These are phyloP conservation scores for Mycogone perniciosa DNA, from an alignment of 2,329 filamentous ascomycete genomes.

Conservation along the genomic window DNA sequence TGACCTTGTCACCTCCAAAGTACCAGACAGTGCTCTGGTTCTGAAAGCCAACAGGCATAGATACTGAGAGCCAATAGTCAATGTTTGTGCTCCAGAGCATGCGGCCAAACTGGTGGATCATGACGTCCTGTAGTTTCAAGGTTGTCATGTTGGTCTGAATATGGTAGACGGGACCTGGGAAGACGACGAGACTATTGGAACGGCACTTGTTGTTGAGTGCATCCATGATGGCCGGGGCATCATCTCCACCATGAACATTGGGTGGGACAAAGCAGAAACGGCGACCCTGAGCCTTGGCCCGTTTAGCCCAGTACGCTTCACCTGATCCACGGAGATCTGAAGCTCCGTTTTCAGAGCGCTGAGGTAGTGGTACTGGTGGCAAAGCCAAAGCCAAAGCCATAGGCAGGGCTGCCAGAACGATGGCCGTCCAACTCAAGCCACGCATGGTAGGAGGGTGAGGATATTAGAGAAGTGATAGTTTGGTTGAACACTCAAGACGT, in stretches of 20 bases:
- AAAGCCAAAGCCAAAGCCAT: constrained; percentile 3
- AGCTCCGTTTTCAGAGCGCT: background rate
- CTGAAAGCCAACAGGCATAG: constrained; percentile 46
- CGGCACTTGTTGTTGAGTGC: constrained; percentile 28
- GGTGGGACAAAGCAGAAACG: constrained; percentile 26
- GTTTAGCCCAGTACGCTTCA: constrained; percentile 5
- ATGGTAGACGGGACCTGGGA: constrained; percentile 29
- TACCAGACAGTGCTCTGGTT: constrained; percentile 50
- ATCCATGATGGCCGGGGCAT: constrained; percentile 25
- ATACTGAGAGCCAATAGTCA: constrained; percentile 45
- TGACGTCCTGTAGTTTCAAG: constrained; percentile 26
- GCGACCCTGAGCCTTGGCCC: constrained; percentile 17
- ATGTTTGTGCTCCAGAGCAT: constrained; percentile 40
- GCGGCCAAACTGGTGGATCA: constrained; percentile 38
- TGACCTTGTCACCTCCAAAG: constrained; percentile 47
- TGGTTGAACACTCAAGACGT: background rate
- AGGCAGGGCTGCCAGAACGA: constrained; percentile 5
- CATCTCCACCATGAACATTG: constrained; percentile 21
- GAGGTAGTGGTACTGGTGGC: background rate
- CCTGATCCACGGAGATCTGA: background rate
- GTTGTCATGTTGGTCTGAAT: constrained; percentile 32
- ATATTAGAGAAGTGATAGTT: background rate
- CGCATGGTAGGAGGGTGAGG: background rate
- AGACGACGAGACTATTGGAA: constrained; percentile 24
- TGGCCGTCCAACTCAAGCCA: background rate